Conservation (phyloP, 257 asterid genomes). For the Solanum okadae region DNA sequence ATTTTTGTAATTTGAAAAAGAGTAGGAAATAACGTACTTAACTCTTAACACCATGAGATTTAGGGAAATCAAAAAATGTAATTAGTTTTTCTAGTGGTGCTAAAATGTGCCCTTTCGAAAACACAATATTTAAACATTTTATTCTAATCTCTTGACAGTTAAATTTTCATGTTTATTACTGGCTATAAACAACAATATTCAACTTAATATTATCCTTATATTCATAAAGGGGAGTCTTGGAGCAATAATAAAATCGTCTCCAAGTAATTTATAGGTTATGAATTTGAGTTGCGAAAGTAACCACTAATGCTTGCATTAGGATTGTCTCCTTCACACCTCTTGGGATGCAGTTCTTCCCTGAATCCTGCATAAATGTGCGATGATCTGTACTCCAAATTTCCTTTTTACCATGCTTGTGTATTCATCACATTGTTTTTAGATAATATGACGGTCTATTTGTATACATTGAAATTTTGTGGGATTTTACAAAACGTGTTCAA, state of each 20-base stretch:
- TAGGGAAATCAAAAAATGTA: no score
- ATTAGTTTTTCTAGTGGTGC: not conserved
- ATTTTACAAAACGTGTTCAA: no score
- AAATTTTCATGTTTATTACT: no score
- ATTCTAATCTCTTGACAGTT: not conserved
- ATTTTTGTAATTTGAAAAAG: no score
- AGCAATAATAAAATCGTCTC: not conserved
- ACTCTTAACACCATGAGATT: no score
- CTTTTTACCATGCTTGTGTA: not conserved
- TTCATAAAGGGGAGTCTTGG: not conserved
- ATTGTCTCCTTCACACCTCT: not conserved
- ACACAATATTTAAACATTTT: not conserved
- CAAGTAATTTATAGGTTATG: not conserved
- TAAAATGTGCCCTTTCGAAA: not conserved
- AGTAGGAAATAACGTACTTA: no score
- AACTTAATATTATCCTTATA: not conserved
- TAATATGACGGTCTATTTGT: no score
- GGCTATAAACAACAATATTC: no score
- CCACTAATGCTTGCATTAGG: not conserved
- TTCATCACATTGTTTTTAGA: not conserved
- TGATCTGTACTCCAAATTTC: not conserved
- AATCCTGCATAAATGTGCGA: not conserved
- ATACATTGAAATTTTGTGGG: no score
- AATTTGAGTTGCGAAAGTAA: not conserved
- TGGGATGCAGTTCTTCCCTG: not conserved